These are phyloP conservation scores for Gardenia jasminoides DNA, from an alignment of 257 asterid genomes.

Conservation along the genomic window DNA sequence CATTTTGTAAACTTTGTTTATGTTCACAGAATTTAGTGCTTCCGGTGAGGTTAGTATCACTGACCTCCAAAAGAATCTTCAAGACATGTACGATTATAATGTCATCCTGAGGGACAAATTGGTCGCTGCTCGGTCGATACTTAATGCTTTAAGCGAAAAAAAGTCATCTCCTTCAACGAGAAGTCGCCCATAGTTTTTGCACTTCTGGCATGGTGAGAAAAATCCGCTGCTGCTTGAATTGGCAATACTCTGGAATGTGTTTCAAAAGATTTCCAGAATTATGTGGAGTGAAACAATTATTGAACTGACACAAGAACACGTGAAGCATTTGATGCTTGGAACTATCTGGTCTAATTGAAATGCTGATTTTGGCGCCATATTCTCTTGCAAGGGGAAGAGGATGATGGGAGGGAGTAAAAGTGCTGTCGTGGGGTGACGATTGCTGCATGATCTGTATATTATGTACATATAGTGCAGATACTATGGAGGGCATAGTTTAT, in stretches of 20 bases:
- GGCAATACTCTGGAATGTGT: neutral
- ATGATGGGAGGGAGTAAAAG: neutral
- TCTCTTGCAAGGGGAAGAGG: neutral
- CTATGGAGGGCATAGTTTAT: neutral
- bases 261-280: neutral
- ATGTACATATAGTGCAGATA: neutral
- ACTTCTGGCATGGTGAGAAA: neutral
- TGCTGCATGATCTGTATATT: neutral
- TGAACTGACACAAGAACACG: neutral
- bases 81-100: slow-evolving; percentile 47
- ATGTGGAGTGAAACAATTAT: neutral
- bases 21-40: slow-evolving; percentile 37
- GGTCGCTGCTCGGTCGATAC: slow-evolving; percentile 35
- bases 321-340: neutral
- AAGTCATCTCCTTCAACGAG: slow-evolving; percentile 21
- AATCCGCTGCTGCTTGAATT: neutral
- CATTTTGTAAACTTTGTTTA: neutral
- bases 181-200: neutral
- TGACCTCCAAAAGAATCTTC: slow-evolving; percentile 52
- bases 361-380: neutral
- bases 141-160: slow-evolving; percentile 27
- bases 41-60: slow-evolving; percentile 36
- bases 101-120: slow-evolving; percentile 49
- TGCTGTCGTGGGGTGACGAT: neutral
- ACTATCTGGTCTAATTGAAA: neutral